phyloP scores from a whole-genome alignment of 352 stramenopile species.

The Globisporangium mamillatum region DNA sequence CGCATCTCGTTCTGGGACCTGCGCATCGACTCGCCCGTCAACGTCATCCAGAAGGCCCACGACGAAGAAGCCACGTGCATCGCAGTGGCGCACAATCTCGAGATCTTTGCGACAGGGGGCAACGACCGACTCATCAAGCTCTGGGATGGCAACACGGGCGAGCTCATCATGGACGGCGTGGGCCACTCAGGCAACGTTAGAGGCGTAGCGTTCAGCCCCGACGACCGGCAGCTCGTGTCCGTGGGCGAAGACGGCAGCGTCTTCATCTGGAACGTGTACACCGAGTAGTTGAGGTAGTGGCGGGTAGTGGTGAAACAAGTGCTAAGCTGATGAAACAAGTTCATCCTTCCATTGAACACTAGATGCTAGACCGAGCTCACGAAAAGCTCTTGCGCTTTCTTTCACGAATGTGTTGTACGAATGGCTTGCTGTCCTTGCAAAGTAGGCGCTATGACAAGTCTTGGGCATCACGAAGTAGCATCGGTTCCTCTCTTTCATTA shows the following conservation, averaged over 20 bases:
- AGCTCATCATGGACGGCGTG: conserved; percentile 68
- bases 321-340: too few species aligned
- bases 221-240: conserved; percentile 90
- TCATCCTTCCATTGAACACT: too few species aligned
- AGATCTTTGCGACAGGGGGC: conserved; percentile 87
- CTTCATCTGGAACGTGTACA: conserved; percentile 93
- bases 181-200: conserved; percentile 79
- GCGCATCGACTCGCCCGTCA: conserved; percentile 78
- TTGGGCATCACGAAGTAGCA: too few species aligned
- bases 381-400: too few species aligned
- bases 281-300: conserved; percentile 8
- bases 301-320: too few species aligned
- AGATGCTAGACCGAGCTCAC: too few species aligned
- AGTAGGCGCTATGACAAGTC: too few species aligned
- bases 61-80: conserved; percentile 89
- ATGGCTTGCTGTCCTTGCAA: too few species aligned
- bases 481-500: too few species aligned
- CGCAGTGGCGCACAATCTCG: conserved; percentile 77
- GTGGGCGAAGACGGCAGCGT: conserved; percentile 90
- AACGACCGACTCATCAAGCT: conserved; percentile 87
- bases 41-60: conserved; percentile 70
- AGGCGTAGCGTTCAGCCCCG: conserved; percentile 82
- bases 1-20: conserved; percentile 93
- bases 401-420: too few species aligned
- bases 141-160: conserved; percentile 67